Percentiles rank a stretch among this genome's conserved stretches.
Conservation (phyloP, 1,284 basidiomycete species). For the Taiwanofungus camphoratus region DNA sequence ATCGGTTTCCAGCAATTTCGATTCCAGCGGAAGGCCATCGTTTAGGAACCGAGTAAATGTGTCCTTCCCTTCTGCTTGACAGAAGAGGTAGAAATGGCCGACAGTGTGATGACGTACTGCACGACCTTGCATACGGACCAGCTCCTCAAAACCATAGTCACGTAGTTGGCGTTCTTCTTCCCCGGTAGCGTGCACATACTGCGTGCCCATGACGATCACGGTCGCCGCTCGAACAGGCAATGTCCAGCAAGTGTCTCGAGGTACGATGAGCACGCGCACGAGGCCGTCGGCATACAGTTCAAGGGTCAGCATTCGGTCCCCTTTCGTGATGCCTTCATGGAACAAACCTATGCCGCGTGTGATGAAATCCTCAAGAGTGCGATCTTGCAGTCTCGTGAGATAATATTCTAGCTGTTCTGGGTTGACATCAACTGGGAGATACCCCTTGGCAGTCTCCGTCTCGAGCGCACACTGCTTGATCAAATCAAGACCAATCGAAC, state of each 20-base stretch:
- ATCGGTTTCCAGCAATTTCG: conserved; percentile 55
- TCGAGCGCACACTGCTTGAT: conserved; percentile 85
- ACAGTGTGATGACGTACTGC: conserved; percentile 60
- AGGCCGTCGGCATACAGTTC: conserved; percentile 81
- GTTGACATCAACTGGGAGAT: conserved; percentile 52
- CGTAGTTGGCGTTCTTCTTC: conserved; percentile 62
- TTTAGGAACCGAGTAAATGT: conserved; percentile 78
- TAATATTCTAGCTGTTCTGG: conserved; percentile 59
- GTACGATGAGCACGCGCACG: conserved; percentile 78
- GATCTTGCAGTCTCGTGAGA: conserved; percentile 59
- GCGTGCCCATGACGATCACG: conserved; percentile 91
- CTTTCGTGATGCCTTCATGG: conserved; percentile 64
- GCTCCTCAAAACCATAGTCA: conserved; percentile 78
- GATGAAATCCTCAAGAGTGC: conserved; percentile 66
- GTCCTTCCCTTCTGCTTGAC: conserved; percentile 78
- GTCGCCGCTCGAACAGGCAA: conserved; percentile 75
- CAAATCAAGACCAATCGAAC: conserved; percentile 75
- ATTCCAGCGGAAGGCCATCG: conserved; percentile 88
- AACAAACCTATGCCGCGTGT: conserved; percentile 90
- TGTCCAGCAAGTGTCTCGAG: conserved; percentile 84
- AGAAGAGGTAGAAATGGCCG: conserved; percentile 82
- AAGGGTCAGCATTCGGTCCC: conserved; percentile 76
- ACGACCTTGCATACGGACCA: conserved; percentile 88
- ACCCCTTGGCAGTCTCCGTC: conserved; percentile 66
- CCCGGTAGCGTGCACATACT: conserved; percentile 57